Conservation (phyloP, 768 basidiomycete species). For the Tulasnella sp. region DNA sequence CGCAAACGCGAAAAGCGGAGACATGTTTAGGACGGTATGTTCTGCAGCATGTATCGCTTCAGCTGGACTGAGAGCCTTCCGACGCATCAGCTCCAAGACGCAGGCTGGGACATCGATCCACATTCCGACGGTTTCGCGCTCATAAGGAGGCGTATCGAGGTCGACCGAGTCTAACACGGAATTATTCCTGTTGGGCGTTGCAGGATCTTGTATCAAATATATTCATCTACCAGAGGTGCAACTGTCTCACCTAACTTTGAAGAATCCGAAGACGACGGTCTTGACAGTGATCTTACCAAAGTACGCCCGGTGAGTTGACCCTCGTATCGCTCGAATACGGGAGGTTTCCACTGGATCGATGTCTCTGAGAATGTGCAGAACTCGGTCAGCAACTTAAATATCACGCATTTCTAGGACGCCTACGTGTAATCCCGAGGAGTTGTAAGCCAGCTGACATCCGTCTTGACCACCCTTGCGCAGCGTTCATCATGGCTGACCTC, state of each 20-base stretch:
- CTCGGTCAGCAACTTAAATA: not conserved
- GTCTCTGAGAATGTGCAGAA: conserved; percentile 48
- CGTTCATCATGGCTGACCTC: conserved; percentile 78
- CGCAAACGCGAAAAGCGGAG: conserved; percentile 55
- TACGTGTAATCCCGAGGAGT: conserved; percentile 77
- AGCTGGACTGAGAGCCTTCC: conserved; percentile 60
- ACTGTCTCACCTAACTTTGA: conserved; percentile 61
- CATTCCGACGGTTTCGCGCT: conserved; percentile 65
- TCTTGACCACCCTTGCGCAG: conserved; percentile 62
- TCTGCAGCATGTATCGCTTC: conserved; percentile 82
- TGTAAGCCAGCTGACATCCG: conserved; percentile 85
- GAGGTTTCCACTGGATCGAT: conserved; percentile 73
- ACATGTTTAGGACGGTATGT: conserved; percentile 72
- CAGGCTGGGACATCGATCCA: conserved; percentile 72
- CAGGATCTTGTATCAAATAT: not conserved
- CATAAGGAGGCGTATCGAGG: conserved; percentile 72
- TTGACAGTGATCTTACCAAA: conserved; percentile 69
- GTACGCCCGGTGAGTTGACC: conserved; percentile 54
- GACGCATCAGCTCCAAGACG: conserved; percentile 52
- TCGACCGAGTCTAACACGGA: conserved; percentile 72
- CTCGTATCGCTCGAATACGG: conserved; percentile 63
- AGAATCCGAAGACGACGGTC: conserved; percentile 77
- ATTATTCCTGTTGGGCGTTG: conserved; percentile 33
- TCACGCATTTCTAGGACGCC: conserved; percentile 32
- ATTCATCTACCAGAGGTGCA: not conserved